These are phyloP conservation scores for Sordaria brevicollis DNA, from an alignment of 495 filamentous ascomycete genomes.

Conservation along the genomic window DNA sequence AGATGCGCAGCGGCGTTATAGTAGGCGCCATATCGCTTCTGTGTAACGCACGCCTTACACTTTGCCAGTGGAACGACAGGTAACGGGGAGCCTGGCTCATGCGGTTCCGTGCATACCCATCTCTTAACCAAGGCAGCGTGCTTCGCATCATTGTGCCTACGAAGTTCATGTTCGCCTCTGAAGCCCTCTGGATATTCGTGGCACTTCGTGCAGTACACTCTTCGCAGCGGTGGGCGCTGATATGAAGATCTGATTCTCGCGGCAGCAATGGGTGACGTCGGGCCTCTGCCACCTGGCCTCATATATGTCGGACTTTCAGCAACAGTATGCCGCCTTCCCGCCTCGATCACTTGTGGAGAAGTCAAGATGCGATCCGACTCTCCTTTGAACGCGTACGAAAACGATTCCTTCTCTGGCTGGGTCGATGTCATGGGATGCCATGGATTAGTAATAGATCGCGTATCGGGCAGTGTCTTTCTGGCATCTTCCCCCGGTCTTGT, in stretches of 20 bases:
- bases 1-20: constrained; percentile 95
- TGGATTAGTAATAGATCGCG: constrained; percentile 27
- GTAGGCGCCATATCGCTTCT: constrained; percentile 85
- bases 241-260: constrained; percentile 60
- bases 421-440: constrained; percentile 17
- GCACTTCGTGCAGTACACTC: constrained; percentile 70
- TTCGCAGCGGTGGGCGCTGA: constrained; percentile 63
- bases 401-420: constrained; percentile 19
- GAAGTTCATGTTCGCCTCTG: constrained; percentile 86
- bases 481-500: constrained; percentile 19
- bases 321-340: constrained; percentile 36
- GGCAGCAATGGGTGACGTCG: constrained; percentile 28
- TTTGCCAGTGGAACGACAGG: constrained; percentile 62
- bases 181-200: constrained; percentile 79
- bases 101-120: constrained; percentile 58
- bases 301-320: constrained; percentile 34
- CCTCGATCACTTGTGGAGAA: constrained; percentile 22
- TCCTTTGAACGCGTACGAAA: constrained; percentile 17
- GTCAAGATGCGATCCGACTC: constrained; percentile 22
- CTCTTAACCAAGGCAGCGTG: constrained; percentile 65
- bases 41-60: constrained; percentile 77
- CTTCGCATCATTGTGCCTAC: constrained; percentile 73
- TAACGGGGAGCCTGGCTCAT: constrained; percentile 30
- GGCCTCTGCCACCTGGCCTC: constrained; percentile 24
- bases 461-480: constrained; percentile 34